Evolutionary conservation across 202 grass and related monocot species (phyloP).

Genomic region (Dendrocalamus latiflorus): DNA sequence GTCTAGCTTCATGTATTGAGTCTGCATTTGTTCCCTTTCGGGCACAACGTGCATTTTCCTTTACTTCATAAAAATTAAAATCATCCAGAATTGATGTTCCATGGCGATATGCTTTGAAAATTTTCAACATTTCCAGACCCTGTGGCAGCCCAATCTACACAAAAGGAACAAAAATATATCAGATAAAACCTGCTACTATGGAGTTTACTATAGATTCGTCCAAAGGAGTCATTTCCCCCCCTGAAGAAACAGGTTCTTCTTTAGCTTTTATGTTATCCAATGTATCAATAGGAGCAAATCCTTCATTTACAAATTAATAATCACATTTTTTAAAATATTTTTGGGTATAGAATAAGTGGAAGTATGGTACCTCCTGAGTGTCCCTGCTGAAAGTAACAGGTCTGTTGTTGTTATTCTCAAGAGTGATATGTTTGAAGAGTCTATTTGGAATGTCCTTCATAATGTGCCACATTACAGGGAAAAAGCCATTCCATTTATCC

Average conservation of each 20-base stretch:
- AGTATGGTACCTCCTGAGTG: constrained; percentile 68
- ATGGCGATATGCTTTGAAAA: constrained; percentile 53
- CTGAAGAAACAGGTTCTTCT: background rate
- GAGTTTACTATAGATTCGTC: background rate
- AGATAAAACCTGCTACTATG: background rate
- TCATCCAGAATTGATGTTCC: constrained; percentile 67
- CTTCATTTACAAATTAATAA: background rate
- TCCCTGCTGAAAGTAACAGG: constrained; percentile 70
- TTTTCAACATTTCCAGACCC: constrained; percentile 60
- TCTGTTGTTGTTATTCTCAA: constrained; percentile 76
- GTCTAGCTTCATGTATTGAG: constrained; percentile 11
- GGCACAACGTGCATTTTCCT: constrained; percentile 20
- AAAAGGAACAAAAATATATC: background rate
- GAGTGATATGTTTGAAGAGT: constrained; percentile 62
- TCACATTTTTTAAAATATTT: background rate
- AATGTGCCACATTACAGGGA: constrained; percentile 68
- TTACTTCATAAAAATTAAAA: constrained; percentile 79
- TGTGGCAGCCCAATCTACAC: constrained; percentile 55
- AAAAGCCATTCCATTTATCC: constrained; percentile 72
- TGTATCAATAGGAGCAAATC: background rate
- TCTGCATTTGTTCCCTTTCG: constrained; percentile 18
- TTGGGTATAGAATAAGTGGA: background rate
- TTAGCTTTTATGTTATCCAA: constrained; percentile 11
- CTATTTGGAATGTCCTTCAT: constrained; percentile 76
- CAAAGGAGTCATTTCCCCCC: background rate